These are phyloP conservation scores for Dillenia turbinata DNA, from an alignment of 164 flowering plant species.

Conservation along the genomic window DNA sequence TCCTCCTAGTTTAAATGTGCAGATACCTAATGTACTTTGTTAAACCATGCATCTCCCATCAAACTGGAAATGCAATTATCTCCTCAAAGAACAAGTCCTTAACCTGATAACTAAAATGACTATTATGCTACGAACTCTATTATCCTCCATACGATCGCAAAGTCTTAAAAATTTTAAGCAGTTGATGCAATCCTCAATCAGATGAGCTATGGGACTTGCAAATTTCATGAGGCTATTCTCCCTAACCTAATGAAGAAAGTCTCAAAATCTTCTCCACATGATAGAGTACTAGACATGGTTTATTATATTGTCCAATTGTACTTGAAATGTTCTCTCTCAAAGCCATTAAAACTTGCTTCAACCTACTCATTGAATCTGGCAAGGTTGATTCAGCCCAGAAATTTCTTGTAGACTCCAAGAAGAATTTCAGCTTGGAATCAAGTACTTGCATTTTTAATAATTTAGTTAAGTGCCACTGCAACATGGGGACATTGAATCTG, in stretches of 20 bases:
- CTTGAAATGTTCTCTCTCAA: conserved; percentile 77
- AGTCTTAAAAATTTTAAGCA: conserved; percentile 53
- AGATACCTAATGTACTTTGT: too few relatives aligned
- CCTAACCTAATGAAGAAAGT: conserved; percentile 78
- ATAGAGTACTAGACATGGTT: conserved; percentile 67
- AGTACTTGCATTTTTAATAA: conserved; percentile 92
- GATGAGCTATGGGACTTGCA: conserved; percentile 81
- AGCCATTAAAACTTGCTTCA: conserved; percentile 87
- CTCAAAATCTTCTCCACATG: conserved; percentile 46
- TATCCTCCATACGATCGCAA: conserved; percentile 70
- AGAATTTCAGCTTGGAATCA: conserved; percentile 41
- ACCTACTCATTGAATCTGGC: conserved; percentile 62
- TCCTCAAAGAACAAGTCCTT: too few relatives aligned
- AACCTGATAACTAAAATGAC: too few relatives aligned
- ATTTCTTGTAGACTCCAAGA: conserved; percentile 44
- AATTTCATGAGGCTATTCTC: conserved; percentile 77
- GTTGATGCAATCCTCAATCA: conserved; percentile 74
- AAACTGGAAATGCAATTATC: too few relatives aligned
- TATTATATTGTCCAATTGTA: conserved; percentile 45
- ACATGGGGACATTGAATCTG: conserved; percentile 57
- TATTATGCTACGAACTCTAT: conserved; percentile 60
- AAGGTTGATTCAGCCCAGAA: conserved; percentile 48
- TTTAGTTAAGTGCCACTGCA: conserved; percentile 79
- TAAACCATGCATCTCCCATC: too few relatives aligned
- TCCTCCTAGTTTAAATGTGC: too few relatives aligned